Base-by-base conservation (phyloP, 108 stramenopile genomes). In the Craspedostauros australis region DNA sequence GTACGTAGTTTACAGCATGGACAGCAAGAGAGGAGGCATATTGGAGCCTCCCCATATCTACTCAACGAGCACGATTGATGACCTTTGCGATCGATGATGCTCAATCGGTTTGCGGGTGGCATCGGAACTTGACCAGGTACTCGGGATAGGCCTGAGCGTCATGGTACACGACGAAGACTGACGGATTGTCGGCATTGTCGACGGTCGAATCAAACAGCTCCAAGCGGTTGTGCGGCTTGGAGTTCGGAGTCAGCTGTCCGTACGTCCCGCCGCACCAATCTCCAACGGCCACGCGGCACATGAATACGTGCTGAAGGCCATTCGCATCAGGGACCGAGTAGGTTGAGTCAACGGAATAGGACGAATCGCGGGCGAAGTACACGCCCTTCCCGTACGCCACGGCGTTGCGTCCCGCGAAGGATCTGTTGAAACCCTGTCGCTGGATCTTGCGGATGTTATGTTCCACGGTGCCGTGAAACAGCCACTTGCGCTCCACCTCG, bases 291-390 rank as follows among this genome's bases (percentile, higher is more conserved):
- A 57, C 56, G 19, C 44, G 44, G 19, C 56, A 57, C 6, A 45
- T 45, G 9, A 57, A 14, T 12, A 57, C 34, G 36, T 46, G 46
- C 44, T 57, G 46, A 20, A 31, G 12, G 0, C 27, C 27, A 7
- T 21, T 15, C 46, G 11, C 12, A 31, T 57, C 40, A 5, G 43
- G 44, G 6, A 42, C 24, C 15, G 60, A 23, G 52, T 62, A 62
- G 6, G 28, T 28, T 6, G 7, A 28, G 7, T 1, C 1, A 15
- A 29, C 39, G 9, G 48, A 50, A 22, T 62, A 51, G 8, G 49
- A 50, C 12, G 60, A 49, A 41, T 62, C 60, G 21, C 60, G 20
- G 7, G 60, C 60, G 41, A 51, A 51, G 49, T 62, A 62, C 11
- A 62, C 60, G 9, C 60, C 60, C 24, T 62, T 62, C 25, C 60